A percentile compares a stretch with the other conserved stretches of the same genome.
Conservation (phyloP, 192 early-diverging fungal species). For the Funneliformis geosporum region DNA sequence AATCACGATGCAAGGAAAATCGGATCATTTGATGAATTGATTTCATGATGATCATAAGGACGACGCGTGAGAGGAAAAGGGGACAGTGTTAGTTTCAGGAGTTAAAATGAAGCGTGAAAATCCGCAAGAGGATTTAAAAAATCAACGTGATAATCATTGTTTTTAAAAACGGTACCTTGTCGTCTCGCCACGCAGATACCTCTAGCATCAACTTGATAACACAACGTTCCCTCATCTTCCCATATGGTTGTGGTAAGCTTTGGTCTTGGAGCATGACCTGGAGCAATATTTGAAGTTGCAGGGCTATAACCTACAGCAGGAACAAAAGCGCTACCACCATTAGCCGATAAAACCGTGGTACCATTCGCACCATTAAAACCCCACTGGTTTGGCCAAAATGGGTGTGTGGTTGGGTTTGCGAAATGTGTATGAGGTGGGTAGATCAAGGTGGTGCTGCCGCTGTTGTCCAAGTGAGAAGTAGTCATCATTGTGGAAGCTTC, state of each 20-base stretch:
- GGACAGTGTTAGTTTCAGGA: neutral
- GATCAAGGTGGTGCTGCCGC: slow-evolving; percentile 20
- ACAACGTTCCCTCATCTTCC: slow-evolving; percentile 81
- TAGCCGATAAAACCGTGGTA: neutral
- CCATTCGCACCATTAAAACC: slow-evolving; percentile 20
- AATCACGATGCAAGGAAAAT: neutral
- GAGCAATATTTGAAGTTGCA: neutral
- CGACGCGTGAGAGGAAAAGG: neutral
- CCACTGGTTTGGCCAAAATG: neutral
- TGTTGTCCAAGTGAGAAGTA: slow-evolving; percentile 27
- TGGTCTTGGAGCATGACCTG: slow-evolving; percentile 36
- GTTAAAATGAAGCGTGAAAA: neutral
- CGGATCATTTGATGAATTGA: too few species aligned
- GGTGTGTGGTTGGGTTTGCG: slow-evolving; percentile 9
- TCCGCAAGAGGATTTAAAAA: too few species aligned
- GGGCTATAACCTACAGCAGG: slow-evolving; percentile 24
- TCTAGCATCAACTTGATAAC: slow-evolving; percentile 80
- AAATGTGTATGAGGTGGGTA: slow-evolving; percentile 29
- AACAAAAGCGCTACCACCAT: slow-evolving; percentile 25
- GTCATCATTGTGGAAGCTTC: slow-evolving; percentile 17
- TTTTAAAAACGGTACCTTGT: slow-evolving; percentile 45
- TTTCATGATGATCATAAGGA: neutral
- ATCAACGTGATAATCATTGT: too few species aligned
- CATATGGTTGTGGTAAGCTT: slow-evolving; percentile 75
- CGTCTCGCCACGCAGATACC: slow-evolving; percentile 79